These are phyloP conservation scores for Talaromyces sp. DNA, from an alignment of 2,329 filamentous ascomycete species.

Conservation along the genomic window DNA sequence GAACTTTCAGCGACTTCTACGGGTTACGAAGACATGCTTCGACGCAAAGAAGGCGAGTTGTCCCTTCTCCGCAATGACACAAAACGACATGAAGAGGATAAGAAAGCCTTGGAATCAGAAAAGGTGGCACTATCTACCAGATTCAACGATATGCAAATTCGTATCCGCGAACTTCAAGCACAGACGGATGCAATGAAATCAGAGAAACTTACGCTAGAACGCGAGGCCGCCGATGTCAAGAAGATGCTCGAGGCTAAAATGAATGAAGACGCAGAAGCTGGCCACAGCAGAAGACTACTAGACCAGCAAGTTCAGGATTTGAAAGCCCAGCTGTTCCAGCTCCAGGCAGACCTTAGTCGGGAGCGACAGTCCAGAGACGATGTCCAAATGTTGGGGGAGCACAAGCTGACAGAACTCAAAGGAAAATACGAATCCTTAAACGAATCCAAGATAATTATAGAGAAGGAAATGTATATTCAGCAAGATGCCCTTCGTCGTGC, in stretches of 20 bases:
- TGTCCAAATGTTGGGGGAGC: constrained; percentile 82
- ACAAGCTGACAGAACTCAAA: constrained; percentile 76
- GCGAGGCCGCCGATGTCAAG: constrained; percentile 85
- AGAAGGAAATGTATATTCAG: constrained; percentile 95
- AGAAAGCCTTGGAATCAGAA: constrained; percentile 71
- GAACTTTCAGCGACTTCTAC: constrained; percentile 88
- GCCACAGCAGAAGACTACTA: constrained; percentile 72
- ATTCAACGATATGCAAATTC: constrained; percentile 70
- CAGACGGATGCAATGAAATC: constrained; percentile 82
- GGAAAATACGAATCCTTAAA: constrained; percentile 83
- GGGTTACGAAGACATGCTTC: constrained; percentile 88
- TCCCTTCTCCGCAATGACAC: constrained; percentile 78
- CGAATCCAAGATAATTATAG: constrained; percentile 92
- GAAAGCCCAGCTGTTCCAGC: constrained; percentile 76
- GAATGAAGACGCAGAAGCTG: constrained; percentile 81
- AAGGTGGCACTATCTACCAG: constrained; percentile 65
- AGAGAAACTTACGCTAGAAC: constrained; percentile 76
- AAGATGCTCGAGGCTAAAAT: constrained; percentile 80
- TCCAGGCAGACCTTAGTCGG: constrained; percentile 81
- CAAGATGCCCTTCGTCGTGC: constrained; percentile 85
- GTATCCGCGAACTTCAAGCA: constrained; percentile 78
- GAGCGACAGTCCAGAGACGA: constrained; percentile 93
- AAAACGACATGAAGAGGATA: constrained; percentile 76
- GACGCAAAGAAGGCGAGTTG: constrained; percentile 90
- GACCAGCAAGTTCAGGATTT: constrained; percentile 83